Evolutionary conservation across 768 basidiomycete genomes (phyloP).

Genomic region (Psilocybe azurescens): DNA sequence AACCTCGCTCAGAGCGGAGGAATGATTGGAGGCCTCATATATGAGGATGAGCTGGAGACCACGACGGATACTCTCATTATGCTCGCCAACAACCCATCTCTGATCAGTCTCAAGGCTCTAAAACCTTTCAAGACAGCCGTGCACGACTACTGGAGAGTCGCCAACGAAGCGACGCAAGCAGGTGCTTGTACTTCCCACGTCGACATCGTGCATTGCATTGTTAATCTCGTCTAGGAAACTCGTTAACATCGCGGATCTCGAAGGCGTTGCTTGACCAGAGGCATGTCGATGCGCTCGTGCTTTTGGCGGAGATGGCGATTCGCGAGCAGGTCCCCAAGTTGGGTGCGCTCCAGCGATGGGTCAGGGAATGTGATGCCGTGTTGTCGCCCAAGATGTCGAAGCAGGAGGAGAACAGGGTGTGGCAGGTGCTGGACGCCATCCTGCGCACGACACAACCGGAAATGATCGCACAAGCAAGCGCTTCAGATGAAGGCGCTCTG

Average conservation of each 20-base stretch:
- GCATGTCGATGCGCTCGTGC: constrained; percentile 52
- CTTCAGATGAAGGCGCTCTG: constrained; percentile 24
- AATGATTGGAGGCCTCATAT: constrained; percentile 38
- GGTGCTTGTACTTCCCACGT: constrained; percentile 27
- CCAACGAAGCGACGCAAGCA: constrained; percentile 35
- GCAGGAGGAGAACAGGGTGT: constrained; percentile 46
- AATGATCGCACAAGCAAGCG: constrained; percentile 25
- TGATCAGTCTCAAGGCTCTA: constrained; percentile 36
- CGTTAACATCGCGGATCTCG: constrained; percentile 42
- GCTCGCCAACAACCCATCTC: constrained; percentile 34
- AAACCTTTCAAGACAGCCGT: constrained; percentile 43
- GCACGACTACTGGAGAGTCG: constrained; percentile 43
- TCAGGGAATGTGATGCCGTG: constrained; percentile 61
- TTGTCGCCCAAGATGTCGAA: constrained; percentile 41
- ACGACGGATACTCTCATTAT: constrained; percentile 39
- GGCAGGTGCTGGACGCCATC: constrained; percentile 54
- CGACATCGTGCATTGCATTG: background rate
- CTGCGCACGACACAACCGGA: constrained; percentile 49
- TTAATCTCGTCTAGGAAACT: constrained; percentile 29
- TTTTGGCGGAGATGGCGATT: constrained; percentile 58
- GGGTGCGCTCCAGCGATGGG: constrained; percentile 60
- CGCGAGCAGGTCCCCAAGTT: constrained; percentile 52
- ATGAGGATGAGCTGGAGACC: constrained; percentile 41
- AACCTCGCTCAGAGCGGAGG: background rate
- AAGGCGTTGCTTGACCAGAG: constrained; percentile 49